phyloP scores from a whole-genome alignment of 78 protist species.

The Salpingoeca rosetta region DNA sequence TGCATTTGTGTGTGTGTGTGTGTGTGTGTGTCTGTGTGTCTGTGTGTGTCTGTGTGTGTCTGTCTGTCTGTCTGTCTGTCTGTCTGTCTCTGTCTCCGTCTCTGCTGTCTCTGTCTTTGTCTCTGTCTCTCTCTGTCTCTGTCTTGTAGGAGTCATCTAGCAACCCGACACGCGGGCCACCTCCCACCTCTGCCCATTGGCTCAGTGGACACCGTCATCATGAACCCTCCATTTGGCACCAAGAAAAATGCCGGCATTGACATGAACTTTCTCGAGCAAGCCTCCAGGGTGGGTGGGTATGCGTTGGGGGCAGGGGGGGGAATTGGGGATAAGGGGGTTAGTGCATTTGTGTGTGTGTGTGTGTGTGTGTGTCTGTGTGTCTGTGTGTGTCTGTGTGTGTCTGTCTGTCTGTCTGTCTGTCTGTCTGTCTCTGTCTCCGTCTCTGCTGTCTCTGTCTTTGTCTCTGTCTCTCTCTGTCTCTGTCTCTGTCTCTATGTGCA shows the following conservation, averaged over 20 bases:
- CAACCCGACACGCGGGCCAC: too few relatives aligned
- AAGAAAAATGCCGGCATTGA: constrained; percentile 41
- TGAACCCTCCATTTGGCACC: constrained; percentile 76
- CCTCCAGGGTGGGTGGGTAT: background rate
- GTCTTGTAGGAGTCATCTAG: background rate
- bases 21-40: background rate
- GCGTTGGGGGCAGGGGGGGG: background rate
- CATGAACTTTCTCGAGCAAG: constrained; percentile 44
- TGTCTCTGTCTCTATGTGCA: too few relatives aligned
- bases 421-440: background rate
- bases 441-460: background rate
- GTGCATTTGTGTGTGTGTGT: background rate
- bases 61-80: background rate
- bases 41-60: background rate
- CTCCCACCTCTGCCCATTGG: too few relatives aligned
- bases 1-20: too few relatives aligned
- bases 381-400: background rate
- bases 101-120: background rate
- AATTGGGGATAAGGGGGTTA: background rate
- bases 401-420: background rate
- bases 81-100: background rate
- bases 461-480: background rate
- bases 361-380: background rate
- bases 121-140: background rate
- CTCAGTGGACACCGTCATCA: constrained; percentile 50